Evolutionary conservation across 352 stramenopile species (phyloP).

Genomic region (Pythium rishiriense): DNA sequence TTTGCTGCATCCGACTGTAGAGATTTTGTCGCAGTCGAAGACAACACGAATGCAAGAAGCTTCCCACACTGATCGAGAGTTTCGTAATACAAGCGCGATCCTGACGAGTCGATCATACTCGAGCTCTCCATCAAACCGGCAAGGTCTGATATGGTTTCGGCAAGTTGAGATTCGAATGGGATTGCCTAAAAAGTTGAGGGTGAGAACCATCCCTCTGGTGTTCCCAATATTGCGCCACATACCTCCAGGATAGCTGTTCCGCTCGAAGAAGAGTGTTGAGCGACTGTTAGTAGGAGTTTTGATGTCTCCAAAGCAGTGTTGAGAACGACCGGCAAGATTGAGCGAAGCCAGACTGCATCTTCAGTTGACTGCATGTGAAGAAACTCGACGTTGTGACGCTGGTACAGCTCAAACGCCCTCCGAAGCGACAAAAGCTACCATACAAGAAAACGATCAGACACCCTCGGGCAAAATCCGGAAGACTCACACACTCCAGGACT

Average conservation of each 20-base stretch:
- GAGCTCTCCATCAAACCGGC: neutral
- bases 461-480: neutral
- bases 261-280: neutral
- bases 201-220: neutral
- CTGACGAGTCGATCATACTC: neutral
- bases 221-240: neutral
- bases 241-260: neutral
- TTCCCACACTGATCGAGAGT: conserved; percentile 15
- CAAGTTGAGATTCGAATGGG: conserved; percentile 6
- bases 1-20: neutral
- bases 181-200: neutral
- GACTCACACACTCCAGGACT: neutral
- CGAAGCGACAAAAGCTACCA: conserved; percentile 18
- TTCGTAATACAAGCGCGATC: neutral
- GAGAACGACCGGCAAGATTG: conserved; percentile 14
- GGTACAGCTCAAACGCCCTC: conserved; percentile 4
- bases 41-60: conserved; percentile 5
- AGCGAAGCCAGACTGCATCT: conserved; percentile 11
- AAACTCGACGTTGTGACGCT: conserved; percentile 2
- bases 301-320: conserved; percentile 10
- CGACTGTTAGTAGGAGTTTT: conserved; percentile 8
- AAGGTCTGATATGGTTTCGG: conserved; percentile 5
- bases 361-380: neutral
- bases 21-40: neutral
- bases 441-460: neutral